Base-by-base conservation (phyloP, 2,329 filamentous ascomycete species). In the Ramichloridium luteum region DNA sequence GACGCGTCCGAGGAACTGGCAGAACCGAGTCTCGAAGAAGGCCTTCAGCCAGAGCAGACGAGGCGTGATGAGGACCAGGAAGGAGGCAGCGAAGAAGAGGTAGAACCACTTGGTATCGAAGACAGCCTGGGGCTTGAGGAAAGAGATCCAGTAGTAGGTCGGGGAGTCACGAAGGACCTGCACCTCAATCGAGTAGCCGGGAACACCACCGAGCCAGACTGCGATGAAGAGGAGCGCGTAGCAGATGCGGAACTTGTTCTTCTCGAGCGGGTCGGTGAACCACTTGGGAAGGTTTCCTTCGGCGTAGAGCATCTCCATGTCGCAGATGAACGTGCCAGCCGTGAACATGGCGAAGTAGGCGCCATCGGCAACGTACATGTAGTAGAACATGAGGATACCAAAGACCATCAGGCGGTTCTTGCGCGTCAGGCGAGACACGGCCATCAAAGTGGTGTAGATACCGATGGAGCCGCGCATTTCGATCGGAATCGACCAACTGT, bases 341-440 rank as follows among this genome's bases (percentile, higher is more conserved):
- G 68, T 52, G 48, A 79, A 79, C 52, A 75, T 60, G 11, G 72
- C 62, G 41, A 68, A 70, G 47, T 72, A 72, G 54, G 65, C 72
- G 14, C 73, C 76, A 48, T 82, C 77, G 3, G 65, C 66, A 31
- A 80, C 65, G 50, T 77, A 80, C 48, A 81, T 59, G 47, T 78
- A 79, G 54, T 81, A 82, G 40, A 62, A 59, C 13, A 72, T 64
- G 8, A 82, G 57, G 1, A 49, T 64, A 1, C 20, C 20, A n/a
- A 23, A 23, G 20, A 23, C 20, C 8, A 23, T 23, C 20, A 23
- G 20, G n/a, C 20, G 67, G 3, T 68, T 65, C 33, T 64, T 68
- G 14, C 56, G 59, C 0, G 67, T 66, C 35, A 65, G 68, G 31
- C 68, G 60, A 8, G 20, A 23, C 8, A 80, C 60, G 0, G 75